These are phyloP conservation scores for Coemansia reversa DNA, from an alignment of 192 early-diverging fungal species.

Conservation along the genomic window DNA sequence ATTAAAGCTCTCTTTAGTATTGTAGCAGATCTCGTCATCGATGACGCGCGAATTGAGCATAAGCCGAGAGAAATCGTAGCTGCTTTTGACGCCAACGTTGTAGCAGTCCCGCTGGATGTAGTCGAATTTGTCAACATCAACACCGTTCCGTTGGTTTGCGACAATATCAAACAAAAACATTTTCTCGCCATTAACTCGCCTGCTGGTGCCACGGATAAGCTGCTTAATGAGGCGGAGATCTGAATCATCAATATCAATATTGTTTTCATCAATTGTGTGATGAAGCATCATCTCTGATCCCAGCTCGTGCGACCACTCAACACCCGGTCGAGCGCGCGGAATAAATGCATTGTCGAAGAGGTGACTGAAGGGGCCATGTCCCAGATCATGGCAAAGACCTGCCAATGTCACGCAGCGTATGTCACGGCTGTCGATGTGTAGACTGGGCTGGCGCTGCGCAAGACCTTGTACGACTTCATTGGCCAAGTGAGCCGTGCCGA, in stretches of 20 bases:
- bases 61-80: conserved; percentile 63
- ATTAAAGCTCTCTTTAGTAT: conserved; percentile 87
- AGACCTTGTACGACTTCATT: conserved; percentile 71
- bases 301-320: conserved; percentile 71
- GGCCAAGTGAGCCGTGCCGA: conserved; percentile 85
- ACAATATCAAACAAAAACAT: conserved; percentile 95
- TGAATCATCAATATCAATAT: conserved; percentile 62
- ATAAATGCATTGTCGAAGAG: conserved; percentile 93
- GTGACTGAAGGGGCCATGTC: conserved; percentile 97
- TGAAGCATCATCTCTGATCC: conserved; percentile 87
- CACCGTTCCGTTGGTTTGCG: conserved; percentile 87
- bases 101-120: conserved; percentile 78
- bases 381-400: conserved; percentile 91
- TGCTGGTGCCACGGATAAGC: conserved; percentile 64
- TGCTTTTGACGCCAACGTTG: conserved; percentile 61
- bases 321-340: conserved; percentile 57
- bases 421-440: conserved; percentile 76
- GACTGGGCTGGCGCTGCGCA: conserved; percentile 70
- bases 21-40: conserved; percentile 85
- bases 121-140: conserved; percentile 95
- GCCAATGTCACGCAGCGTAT: conserved; percentile 84
- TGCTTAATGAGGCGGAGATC: conserved; percentile 67
- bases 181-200: conserved; percentile 45
- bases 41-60: conserved; percentile 84
- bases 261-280: conserved; percentile 69